These are phyloP conservation scores for Bocquillonia castaneifolia DNA, from an alignment of 441 rosid genomes.

Conservation along the genomic window DNA sequence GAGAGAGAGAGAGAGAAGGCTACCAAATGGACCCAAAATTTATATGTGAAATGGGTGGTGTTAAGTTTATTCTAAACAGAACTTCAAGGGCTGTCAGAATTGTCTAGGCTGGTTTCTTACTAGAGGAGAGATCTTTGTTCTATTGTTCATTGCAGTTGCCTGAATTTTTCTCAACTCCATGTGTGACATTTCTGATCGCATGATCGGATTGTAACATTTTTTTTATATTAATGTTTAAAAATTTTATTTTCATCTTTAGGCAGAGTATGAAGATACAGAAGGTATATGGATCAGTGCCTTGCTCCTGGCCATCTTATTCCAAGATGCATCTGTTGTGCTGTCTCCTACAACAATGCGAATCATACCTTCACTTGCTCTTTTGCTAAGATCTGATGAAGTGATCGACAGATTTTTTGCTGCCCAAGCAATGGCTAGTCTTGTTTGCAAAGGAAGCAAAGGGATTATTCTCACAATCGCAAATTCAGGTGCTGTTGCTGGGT, in stretches of 20 bases:
- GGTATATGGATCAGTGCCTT: conserved; percentile 75
- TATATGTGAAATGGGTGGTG: neutral
- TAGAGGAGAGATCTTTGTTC: too few relatives aligned
- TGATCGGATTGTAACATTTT: neutral
- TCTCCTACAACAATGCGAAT: conserved; percentile 53
- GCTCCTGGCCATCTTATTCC: conserved; percentile 71
- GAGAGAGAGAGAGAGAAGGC: too few relatives aligned
- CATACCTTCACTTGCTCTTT: conserved; percentile 62
- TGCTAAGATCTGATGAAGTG: conserved; percentile 72
- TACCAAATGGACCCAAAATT: too few relatives aligned
- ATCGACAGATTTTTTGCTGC: conserved; percentile 73
- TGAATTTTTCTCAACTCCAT: neutral
- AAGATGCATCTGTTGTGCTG: conserved; percentile 49
- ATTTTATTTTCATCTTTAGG: conserved; percentile 37
- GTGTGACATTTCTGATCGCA: conserved; percentile 3
- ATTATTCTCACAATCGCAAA: conserved; percentile 55
- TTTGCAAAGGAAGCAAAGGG: conserved; percentile 53
- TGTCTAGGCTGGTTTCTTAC: too few relatives aligned
- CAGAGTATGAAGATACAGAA: conserved; percentile 51
- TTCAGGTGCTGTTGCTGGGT: conserved; percentile 67
- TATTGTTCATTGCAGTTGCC: neutral
- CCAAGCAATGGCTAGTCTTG: conserved; percentile 75
- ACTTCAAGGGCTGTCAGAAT: neutral
- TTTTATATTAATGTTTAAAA: conserved; percentile 9
- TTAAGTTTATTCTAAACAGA: neutral